Conservation (phyloP, 2,329 filamentous ascomycete genomes). For the Arthrobotrys pseudoclavata region DNA sequence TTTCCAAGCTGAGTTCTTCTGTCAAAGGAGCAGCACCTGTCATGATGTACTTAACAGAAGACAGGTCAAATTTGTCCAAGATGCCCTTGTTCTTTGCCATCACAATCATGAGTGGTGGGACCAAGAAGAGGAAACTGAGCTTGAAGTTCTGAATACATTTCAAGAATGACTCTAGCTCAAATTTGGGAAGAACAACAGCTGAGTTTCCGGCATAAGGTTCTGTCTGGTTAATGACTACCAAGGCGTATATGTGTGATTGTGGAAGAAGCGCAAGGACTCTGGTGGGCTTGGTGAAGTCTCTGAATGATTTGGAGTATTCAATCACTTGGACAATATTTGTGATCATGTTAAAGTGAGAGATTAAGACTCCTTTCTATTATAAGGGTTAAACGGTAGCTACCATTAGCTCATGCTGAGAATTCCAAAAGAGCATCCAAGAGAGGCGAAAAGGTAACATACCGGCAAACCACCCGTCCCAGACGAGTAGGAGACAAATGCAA, state of each 20-base stretch:
- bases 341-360: conserved; percentile 83
- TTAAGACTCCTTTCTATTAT: conserved; percentile 82
- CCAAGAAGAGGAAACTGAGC: conserved; percentile 77
- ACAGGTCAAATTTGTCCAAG: conserved; percentile 78
- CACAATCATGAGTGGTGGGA: conserved; percentile 84
- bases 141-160: conserved; percentile 76
- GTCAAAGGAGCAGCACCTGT: conserved; percentile 85
- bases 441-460: conserved; percentile 67
- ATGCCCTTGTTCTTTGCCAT: conserved; percentile 76
- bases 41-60: conserved; percentile 75
- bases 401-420: conserved; percentile 3
- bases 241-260: conserved; percentile 84
- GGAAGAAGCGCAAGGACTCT: conserved; percentile 78
- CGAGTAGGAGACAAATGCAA: conserved; percentile 83
- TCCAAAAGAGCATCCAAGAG: background rate
- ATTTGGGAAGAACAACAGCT: conserved; percentile 79
- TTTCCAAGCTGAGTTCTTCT: conserved; percentile 77
- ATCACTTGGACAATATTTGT: conserved; percentile 78
- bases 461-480: conserved; percentile 84
- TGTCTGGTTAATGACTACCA: conserved; percentile 78
- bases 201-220: conserved; percentile 79
- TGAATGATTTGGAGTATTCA: conserved; percentile 65
- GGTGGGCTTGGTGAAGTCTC: conserved; percentile 69
- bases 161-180: conserved; percentile 78
- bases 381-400: background rate